Evolutionary conservation across 192 early-diverging fungal genomes (phyloP).

Genomic region (Podila epicladia): DNA sequence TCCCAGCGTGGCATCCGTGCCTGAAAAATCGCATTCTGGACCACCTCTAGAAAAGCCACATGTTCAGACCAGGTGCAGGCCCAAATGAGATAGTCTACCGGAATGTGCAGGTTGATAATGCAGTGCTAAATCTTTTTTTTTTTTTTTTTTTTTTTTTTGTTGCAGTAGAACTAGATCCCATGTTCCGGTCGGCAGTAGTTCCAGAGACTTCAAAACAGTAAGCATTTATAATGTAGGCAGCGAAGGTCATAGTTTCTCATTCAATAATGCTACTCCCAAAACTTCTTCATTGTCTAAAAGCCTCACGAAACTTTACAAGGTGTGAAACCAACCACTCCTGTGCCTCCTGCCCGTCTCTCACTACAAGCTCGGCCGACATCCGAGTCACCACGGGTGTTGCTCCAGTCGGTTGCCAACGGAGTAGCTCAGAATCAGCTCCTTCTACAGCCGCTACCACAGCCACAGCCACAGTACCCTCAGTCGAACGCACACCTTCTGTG

Average conservation of each 20-base stretch:
- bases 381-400: conserved; percentile 1
- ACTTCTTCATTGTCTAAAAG: not conserved
- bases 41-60: too few relatives aligned
- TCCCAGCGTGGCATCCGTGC: too few relatives aligned
- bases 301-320: not conserved
- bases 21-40: too few relatives aligned
- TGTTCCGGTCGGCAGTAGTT: not conserved
- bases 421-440: not conserved
- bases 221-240: too few relatives aligned
- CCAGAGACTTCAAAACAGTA: not conserved
- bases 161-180: not conserved
- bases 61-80: too few relatives aligned
- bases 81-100: too few relatives aligned
- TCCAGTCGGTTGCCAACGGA: not conserved
- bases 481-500: not conserved
- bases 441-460: too few relatives aligned
- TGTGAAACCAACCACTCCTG: not conserved
- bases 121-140: not conserved
- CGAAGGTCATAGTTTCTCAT: too few relatives aligned
- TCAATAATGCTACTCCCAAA: not conserved
- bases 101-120: too few relatives aligned
- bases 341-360: not conserved
- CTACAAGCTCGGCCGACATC: not conserved
- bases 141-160: not conserved
- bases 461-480: not conserved